Evolutionary conservation across 257 asterid genomes (phyloP).

Genomic region (Solanum piurae): DNA sequence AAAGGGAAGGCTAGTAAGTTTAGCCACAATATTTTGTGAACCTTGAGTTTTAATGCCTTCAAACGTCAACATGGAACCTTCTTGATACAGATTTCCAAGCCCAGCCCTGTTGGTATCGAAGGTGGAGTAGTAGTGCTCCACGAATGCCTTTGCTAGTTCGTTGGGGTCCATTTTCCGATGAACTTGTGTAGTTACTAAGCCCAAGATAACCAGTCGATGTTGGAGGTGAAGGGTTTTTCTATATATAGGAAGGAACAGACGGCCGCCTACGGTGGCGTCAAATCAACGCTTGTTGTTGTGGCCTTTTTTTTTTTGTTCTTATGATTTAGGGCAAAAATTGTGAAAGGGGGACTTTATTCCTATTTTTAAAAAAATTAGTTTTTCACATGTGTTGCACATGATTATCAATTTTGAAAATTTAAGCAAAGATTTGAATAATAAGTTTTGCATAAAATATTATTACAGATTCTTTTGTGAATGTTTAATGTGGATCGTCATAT

Average conservation of each 20-base stretch:
- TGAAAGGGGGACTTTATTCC: neutral
- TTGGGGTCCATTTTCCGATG: constrained; percentile 35
- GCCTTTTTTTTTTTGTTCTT: too few species aligned
- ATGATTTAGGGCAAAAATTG: neutral
- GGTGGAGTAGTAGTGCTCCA: constrained; percentile 44
- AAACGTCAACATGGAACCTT: constrained; percentile 35
- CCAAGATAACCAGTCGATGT: neutral
- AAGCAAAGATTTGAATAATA: too few species aligned
- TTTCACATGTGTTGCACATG: too few species aligned
- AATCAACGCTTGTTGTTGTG: neutral
- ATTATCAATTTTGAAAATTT: too few species aligned
- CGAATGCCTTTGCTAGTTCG: constrained; percentile 40
- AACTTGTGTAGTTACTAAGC: neutral
- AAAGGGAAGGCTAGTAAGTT: constrained; percentile 33
- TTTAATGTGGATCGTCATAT: too few species aligned
- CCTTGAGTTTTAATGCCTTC: constrained; percentile 50
- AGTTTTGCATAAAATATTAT: too few species aligned
- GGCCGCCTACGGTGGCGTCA: neutral
- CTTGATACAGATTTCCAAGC: constrained; percentile 32
- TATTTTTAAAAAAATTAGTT: too few species aligned
- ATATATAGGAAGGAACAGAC: neutral
- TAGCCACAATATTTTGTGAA: constrained; percentile 18
- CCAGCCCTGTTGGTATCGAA: constrained; percentile 34
- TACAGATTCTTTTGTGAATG: too few species aligned
- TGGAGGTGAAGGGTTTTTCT: neutral